Evolutionary conservation across 805 yeast species (phyloP).

Genomic region (Kuraishia ogatae): DNA sequence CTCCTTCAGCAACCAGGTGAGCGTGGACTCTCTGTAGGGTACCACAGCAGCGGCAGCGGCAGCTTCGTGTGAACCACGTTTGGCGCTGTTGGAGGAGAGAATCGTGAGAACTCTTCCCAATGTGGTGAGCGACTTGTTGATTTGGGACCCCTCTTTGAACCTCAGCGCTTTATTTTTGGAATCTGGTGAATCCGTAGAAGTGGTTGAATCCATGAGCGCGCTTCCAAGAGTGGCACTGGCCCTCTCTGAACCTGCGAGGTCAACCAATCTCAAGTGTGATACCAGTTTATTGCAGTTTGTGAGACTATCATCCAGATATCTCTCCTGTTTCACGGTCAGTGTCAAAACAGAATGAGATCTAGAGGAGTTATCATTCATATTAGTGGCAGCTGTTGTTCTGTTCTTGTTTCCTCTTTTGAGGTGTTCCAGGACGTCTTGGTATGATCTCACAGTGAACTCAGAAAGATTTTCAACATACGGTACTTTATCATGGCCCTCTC

Average conservation of each 20-base stretch:
- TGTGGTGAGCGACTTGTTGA: conserved; percentile 71
- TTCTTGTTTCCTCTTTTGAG: conserved; percentile 42
- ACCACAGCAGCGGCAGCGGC: conserved; percentile 29
- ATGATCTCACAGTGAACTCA: conserved; percentile 41
- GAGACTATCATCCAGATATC: conserved; percentile 28
- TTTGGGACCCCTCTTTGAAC: conserved; percentile 66
- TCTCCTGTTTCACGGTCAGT: conserved; percentile 49
- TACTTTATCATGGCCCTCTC: conserved; percentile 55
- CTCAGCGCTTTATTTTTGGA: conserved; percentile 49
- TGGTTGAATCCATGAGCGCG: neutral
- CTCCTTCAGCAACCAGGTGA: conserved; percentile 71
- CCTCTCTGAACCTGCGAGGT: conserved; percentile 77
- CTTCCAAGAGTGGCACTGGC: conserved; percentile 34
- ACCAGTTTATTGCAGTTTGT: conserved; percentile 32
- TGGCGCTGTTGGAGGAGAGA: conserved; percentile 31
- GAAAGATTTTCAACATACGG: conserved; percentile 65
- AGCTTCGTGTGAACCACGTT: conserved; percentile 3
- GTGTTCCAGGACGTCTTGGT: conserved; percentile 36
- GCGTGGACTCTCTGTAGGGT: conserved; percentile 67
- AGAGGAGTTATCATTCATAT: conserved; percentile 64
- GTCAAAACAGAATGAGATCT: conserved; percentile 79
- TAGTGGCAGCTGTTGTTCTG: conserved; percentile 66
- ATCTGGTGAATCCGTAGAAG: neutral
- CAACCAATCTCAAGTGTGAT: conserved; percentile 63
- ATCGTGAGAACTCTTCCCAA: conserved; percentile 59